phyloP scores from a whole-genome alignment of 1,284 basidiomycete genomes.

The Heterobasidion irregulare region DNA sequence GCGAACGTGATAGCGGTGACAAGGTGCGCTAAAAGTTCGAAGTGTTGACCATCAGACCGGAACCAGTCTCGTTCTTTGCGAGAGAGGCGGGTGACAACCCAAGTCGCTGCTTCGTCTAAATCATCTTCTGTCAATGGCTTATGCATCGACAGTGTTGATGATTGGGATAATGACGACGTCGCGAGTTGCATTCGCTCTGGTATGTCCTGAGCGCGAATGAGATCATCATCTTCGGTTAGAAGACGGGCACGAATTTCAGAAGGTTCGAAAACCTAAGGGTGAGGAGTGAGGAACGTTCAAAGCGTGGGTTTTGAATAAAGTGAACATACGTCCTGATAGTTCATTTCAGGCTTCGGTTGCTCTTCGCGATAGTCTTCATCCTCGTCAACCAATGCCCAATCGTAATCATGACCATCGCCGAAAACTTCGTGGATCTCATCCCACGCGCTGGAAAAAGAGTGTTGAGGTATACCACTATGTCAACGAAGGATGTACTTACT shows the following conservation, averaged over 20 bases:
- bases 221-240: constrained; percentile 91
- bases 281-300: neutral
- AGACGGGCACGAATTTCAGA: constrained; percentile 90
- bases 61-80: constrained; percentile 74
- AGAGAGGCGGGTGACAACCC: constrained; percentile 84
- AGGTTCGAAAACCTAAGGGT: constrained; percentile 87
- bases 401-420: constrained; percentile 95
- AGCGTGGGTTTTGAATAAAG: neutral
- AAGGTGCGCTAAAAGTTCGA: constrained; percentile 60
- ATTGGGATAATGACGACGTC: constrained; percentile 74
- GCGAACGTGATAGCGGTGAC: constrained; percentile 77
- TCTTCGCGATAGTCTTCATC: constrained; percentile 57
- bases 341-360: constrained; percentile 63
- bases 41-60: constrained; percentile 46
- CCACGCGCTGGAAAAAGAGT: constrained; percentile 66
- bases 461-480: constrained; percentile 12
- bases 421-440: constrained; percentile 96
- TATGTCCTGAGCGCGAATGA: constrained; percentile 85
- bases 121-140: constrained; percentile 63
- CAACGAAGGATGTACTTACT: constrained; percentile 40
- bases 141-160: constrained; percentile 59
- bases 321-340: constrained; percentile 78
- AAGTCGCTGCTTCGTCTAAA: constrained; percentile 77
- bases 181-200: constrained; percentile 96
- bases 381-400: constrained; percentile 85